Evolutionary conservation across 163 green algal genomes (phyloP), one percentile per base, ranked within the genome.

Genomic region (Chlamydomonas reinhardtii): DNA sequence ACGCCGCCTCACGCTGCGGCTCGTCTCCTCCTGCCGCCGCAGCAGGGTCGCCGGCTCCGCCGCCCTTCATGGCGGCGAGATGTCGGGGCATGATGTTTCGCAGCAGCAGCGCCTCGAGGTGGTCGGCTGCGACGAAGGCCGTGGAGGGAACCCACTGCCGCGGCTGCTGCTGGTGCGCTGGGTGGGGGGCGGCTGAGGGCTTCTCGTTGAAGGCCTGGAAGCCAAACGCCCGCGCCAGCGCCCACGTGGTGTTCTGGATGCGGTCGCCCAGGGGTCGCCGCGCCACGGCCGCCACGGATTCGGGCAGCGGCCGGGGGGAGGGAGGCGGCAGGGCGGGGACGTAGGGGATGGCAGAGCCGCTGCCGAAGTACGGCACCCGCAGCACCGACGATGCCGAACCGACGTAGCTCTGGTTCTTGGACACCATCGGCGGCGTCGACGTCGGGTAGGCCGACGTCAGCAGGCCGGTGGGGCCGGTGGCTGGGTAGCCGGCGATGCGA

Each of bases 61-160:
- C 9, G 24, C 59, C 31, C 20, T 16, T 66, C 20, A 1, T n/a
- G 24, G 22, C 14, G 59, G 14, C 59, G 24, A 31, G 43, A 1
- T 27, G 24, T 29, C 73, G 27, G 15, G 48, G 73, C 73, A 78
- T 78, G 14, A 78, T 37, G 73, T 78, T 78, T 3, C 29, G 43
- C 16, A 78, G 22, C 15, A 78, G 27, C 29, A 78, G 29, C 15
- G 29, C n/a, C 5, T 43, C 73, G 37, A 94, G 75, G 87, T 94
- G 91, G 81, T 94, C 91, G 16, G 91, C 90, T 31, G 89, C 90
- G 32, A 94, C 35, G 66, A 94, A 94, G 37, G 93, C 93, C 65
- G 91, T 94, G 25, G 90, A 90, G 39, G 90, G 90, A 0, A 78
- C 73, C 43, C 48, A 78, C 73, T 66, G 73, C 73, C 11, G 24